Evolutionary conservation across 768 basidiomycete genomes (phyloP), one percentile per base, ranked within the genome.

Genomic region (Termitomyces sp.): DNA sequence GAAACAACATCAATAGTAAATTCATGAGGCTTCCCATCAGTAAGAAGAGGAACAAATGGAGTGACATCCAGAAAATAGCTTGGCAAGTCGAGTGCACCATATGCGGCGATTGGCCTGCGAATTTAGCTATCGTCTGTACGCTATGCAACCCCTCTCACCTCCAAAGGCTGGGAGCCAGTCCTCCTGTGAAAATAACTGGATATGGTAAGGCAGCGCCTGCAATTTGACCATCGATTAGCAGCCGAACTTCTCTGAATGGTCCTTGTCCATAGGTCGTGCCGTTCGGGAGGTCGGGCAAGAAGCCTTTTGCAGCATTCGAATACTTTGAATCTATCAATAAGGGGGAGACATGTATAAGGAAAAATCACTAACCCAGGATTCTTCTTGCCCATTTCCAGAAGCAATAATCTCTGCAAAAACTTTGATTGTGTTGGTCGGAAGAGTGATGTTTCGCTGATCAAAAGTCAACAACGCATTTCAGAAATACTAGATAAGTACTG

Each of bases 51-150:
- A 0, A 86, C 78, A 66, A 91, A 91, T 1, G 89, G 88, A 8
- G 89, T 90, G 52, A 90, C 68, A 67, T 91, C 90, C 19, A 91
- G 61, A 67, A 84, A 84, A 67, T 91, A 91, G 1, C 85, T 88
- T 1, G 90, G 89, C 12, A 89, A 75, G 62, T 91, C 88, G 25
- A 90, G 71, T 3, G 88, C 87, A 10, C 88, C 86, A 57, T 89
- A 91, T 1, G 89, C 81, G 1, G 86, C 78, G 66, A 91, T 89
- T 1, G 89, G 89, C 48, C 86, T 84, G 47, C 9, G 39, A 16
- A 12, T 21, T 19, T 14, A 25, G 16, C 28, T 44, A 23, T 25
- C 14, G 41, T 17, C 19, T 37, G 25, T 55, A 16, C 17, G 23
- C 34, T 51, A 21, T 5, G 34, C n/a, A 32, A 37, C 27, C 27